Conservation (phyloP, 768 basidiomycete genomes). For the Galerina sulciceps region DNA sequence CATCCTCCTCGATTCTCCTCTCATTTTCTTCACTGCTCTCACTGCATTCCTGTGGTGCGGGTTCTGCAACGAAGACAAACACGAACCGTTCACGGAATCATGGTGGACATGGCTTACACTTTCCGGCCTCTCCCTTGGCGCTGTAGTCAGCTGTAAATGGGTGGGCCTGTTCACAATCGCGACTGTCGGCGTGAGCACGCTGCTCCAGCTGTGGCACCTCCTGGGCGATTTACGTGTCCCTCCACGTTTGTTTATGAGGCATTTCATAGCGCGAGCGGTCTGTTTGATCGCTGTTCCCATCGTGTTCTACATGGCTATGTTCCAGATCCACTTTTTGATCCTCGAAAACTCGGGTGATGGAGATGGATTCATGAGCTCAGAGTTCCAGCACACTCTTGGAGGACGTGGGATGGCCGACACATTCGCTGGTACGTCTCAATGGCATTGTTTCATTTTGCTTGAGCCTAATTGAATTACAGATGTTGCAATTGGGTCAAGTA, state of each 20-base stretch:
- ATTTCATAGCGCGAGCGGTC: conserved; percentile 88
- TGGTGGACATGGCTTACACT: conserved; percentile 96
- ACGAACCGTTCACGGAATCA: conserved; percentile 75
- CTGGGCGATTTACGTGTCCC: conserved; percentile 86
- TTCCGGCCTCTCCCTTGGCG: conserved; percentile 89
- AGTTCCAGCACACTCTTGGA: conserved; percentile 94
- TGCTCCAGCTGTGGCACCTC: conserved; percentile 86
- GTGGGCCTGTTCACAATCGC: conserved; percentile 98
- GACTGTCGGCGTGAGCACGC: conserved; percentile 84
- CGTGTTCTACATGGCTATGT: conserved; percentile 95
- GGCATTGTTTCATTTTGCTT: background rate
- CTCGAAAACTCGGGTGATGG: conserved; percentile 92
- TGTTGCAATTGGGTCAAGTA: conserved; percentile 79
- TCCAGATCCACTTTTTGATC: conserved; percentile 91
- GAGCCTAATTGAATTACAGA: conserved; percentile 47
- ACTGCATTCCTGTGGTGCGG: conserved; percentile 86
- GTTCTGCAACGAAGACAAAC: conserved; percentile 90
- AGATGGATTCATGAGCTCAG: conserved; percentile 99
- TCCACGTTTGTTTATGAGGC: conserved; percentile 74
- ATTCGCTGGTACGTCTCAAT: conserved; percentile 63
- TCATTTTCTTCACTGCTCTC: conserved; percentile 96
- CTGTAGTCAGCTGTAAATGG: conserved; percentile 96
- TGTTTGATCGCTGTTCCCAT: conserved; percentile 88
- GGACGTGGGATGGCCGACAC: conserved; percentile 94
- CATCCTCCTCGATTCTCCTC: conserved; percentile 97